These are phyloP conservation scores for Cardamine chenopodiifolia DNA, from an alignment of 345 rosid genomes.

Conservation along the genomic window DNA sequence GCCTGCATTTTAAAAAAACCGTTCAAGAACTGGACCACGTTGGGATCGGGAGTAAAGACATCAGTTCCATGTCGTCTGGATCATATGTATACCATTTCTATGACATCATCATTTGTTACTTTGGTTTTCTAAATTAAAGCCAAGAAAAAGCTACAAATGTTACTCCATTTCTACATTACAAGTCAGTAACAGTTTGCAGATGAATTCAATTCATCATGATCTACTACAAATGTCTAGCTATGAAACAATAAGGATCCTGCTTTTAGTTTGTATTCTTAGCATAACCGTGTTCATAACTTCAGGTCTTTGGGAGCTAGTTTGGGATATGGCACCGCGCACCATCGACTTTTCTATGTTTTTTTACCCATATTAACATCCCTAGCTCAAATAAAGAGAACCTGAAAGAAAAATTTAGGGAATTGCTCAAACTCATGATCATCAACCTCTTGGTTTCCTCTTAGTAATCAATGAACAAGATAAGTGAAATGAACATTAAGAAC, in stretches of 20 bases:
- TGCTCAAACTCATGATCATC: too few relatives aligned
- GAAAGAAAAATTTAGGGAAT: too few relatives aligned
- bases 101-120: constrained; percentile 10
- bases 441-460: not conserved
- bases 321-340: not conserved
- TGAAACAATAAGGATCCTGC: too few relatives aligned
- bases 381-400: too few relatives aligned
- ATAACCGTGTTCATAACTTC: too few relatives aligned
- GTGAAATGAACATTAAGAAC: not conserved
- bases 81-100: not conserved
- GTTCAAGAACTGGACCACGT: not conserved
- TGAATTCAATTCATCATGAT: constrained; percentile 3
- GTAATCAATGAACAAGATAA: not conserved
- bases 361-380: too few relatives aligned
- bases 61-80: constrained; percentile 15
- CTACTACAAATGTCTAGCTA: not conserved
- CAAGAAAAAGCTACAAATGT: not conserved
- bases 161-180: not conserved
- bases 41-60: not conserved
- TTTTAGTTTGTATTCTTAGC: too few relatives aligned
- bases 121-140: not conserved
- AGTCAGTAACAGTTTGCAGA: not conserved
- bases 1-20: constrained; percentile 49
- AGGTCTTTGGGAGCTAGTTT: too few relatives aligned
- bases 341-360: not conserved